phyloP scores from a whole-genome alignment of 2,329 filamentous ascomycete genomes.

The Botrytis tulipae region DNA sequence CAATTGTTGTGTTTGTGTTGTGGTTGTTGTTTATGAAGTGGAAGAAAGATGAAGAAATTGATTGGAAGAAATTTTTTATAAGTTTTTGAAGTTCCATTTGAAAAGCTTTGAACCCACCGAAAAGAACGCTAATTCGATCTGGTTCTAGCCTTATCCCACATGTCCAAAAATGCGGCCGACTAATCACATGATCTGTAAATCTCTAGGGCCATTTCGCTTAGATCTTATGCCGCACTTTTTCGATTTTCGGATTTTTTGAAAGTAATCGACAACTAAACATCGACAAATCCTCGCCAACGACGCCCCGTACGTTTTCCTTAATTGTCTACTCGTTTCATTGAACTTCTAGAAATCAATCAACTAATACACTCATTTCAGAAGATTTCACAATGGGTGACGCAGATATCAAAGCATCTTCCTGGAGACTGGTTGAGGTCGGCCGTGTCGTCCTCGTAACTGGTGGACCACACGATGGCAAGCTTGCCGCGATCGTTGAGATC shows the following conservation, averaged over 20 bases:
- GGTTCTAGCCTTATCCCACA: not conserved
- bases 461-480: constrained; percentile 77
- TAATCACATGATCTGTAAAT: constrained; percentile 6
- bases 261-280: constrained; percentile 27
- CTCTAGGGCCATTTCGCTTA: constrained; percentile 29
- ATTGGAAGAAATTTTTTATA: constrained; percentile 8
- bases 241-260: constrained; percentile 21
- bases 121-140: constrained; percentile 7
- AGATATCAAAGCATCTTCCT: constrained; percentile 77
- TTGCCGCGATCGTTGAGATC: constrained; percentile 97
- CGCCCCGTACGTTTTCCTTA: constrained; percentile 36
- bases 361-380: constrained; percentile 42
- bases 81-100: not conserved
- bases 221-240: constrained; percentile 26
- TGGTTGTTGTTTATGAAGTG: not conserved
- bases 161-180: not conserved
- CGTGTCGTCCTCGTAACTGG: constrained; percentile 88
- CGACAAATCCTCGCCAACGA: constrained; percentile 35
- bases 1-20: not conserved
- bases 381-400: constrained; percentile 77
- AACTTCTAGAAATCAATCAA: constrained; percentile 12
- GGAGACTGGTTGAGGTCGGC: constrained; percentile 95
- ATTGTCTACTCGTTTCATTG: constrained; percentile 20
- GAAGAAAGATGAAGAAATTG: not conserved
- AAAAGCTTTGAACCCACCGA: not conserved